Evolutionary conservation across 306 rosid genomes (phyloP), one percentile per base, ranked within the genome.

Genomic region (Citrullus amarus): DNA sequence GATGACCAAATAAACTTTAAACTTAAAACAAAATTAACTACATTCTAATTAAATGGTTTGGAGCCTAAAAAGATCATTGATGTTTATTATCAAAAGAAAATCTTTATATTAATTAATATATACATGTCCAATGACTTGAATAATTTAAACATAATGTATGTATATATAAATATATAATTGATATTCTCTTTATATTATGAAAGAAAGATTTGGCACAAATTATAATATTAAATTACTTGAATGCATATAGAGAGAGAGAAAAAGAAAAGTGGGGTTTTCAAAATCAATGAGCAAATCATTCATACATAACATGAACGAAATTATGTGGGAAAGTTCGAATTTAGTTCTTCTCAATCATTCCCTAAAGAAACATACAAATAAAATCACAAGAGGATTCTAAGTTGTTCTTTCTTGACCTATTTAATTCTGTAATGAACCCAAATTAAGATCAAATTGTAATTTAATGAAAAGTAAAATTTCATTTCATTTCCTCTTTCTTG

Each of bases 311-410:
- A 70, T 72, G 60, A 46, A 50, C 9, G 61, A 73, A 73, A 73
- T 30, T 73, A 73, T 73, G 28, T 51, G 60, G 39, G 58, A 73
- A 43, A 50, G 57, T 73, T 30, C 4, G 60, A 48, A 72, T 51
- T 50, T 30, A 71, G 51, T 51, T 73, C 61, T 73, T 30, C 60
- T 73, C 77, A 48, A 73, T 73, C 60, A 73, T 73, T 73, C 43
- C 28, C 77, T 9, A 30, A 16, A 73, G 30, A 71, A 71, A 70
- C 60, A 50, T 72, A 48, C 61, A 73, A 50, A 51, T 18, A 48
- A 8, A 50, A 30, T 30, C 77, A 51, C 25, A 73, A 46, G 8
- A 20, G 41, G 39, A 25, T 71, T 71, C 76, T 46, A 43, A 71
- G 48, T 48, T 71, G 38, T 69, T 69, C 11, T 69, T 44, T 69